Evolutionary conservation across 768 basidiomycete species (phyloP), one percentile per base, ranked within the genome.

Genomic region (Glaciozyma antarctica): DNA sequence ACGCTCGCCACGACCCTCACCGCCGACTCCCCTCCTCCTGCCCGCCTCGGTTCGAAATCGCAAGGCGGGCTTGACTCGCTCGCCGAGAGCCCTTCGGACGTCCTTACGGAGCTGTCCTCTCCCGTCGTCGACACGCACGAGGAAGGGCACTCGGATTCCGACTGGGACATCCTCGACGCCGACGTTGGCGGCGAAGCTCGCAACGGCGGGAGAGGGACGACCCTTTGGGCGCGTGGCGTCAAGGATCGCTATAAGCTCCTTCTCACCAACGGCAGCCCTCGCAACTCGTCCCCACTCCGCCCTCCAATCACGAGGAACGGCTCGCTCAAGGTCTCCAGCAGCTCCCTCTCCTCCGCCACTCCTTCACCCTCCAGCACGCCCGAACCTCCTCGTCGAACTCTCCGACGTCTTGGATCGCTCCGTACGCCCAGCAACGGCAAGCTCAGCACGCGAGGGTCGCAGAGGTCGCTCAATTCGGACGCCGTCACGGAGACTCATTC

Each of bases 101-200:
- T 6, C 24, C 60, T 51, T 2, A 48, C 58, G 21, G 47, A 66
- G 12, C 38, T 64, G 9, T 65, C 64, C 26, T 80, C 81, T 59
- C 73, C 74, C 41, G 84, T 84, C 60, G 79, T 78, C 62, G 57
- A 80, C 78, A 58, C 80, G 79, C 73, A 78, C 12, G 84, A 85
- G 24, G 84, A 86, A 61, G 89, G 90, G 58, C 21, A 28, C 3
- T 60, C 67, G 3, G 73, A 73, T 28, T 87, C 90, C 49, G 90
- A 91, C 63, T 94, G 91, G 90, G 90, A 92, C 81, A 83, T 92
- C 68, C 82, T 94, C 66, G 83, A 82, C 8, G 86, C 86, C 68
- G 70, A 72, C 13, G 85, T 84, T n/a, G 88, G 89, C 74, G 89
- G 90, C 63, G 81, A 85, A 66, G 90, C 91, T 67, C 88, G 89